A percentile compares a stretch with the other conserved stretches of the same genome.
phyloP scores from a whole-genome alignment of 306 rosid species.

The apple (Malus domestica) region DNA sequence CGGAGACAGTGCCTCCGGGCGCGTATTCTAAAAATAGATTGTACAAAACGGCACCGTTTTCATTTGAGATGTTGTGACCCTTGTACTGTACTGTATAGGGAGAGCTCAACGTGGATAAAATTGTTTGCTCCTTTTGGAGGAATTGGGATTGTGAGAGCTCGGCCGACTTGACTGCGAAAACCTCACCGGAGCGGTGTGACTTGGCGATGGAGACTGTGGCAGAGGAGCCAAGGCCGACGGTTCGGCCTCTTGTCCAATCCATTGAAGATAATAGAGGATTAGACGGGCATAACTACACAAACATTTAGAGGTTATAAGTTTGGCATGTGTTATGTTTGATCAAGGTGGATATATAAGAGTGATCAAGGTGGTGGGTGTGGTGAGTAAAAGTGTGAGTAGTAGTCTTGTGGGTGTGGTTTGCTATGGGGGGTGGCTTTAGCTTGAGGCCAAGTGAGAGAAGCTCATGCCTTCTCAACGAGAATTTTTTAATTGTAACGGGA shows the following conservation, averaged over 20 bases:
- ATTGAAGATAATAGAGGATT: slow-evolving; percentile 1
- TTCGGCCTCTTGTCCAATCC: slow-evolving; percentile 67
- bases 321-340: neutral
- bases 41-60: slow-evolving; percentile 44
- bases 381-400: neutral
- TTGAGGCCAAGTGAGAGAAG: neutral
- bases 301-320: neutral
- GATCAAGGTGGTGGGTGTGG: neutral
- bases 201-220: slow-evolving; percentile 57
- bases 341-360: neutral
- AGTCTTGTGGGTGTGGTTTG: slow-evolving; percentile 1
- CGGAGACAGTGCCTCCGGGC: slow-evolving; percentile 50
- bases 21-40: slow-evolving; percentile 75
- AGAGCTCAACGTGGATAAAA: slow-evolving; percentile 45
- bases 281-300: neutral
- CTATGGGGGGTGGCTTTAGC: slow-evolving; percentile 21
- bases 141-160: slow-evolving; percentile 44
- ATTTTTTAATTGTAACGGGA: no score
- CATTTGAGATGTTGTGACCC: slow-evolving; percentile 53
- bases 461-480: neutral
- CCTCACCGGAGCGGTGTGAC: slow-evolving; percentile 18
- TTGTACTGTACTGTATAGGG: slow-evolving; percentile 45
- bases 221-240: slow-evolving; percentile 72
- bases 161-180: slow-evolving; percentile 55
- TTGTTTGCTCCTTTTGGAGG: slow-evolving; percentile 44